phyloP scores from a whole-genome alignment of 345 rosid species.

The Populus pruinosa region DNA sequence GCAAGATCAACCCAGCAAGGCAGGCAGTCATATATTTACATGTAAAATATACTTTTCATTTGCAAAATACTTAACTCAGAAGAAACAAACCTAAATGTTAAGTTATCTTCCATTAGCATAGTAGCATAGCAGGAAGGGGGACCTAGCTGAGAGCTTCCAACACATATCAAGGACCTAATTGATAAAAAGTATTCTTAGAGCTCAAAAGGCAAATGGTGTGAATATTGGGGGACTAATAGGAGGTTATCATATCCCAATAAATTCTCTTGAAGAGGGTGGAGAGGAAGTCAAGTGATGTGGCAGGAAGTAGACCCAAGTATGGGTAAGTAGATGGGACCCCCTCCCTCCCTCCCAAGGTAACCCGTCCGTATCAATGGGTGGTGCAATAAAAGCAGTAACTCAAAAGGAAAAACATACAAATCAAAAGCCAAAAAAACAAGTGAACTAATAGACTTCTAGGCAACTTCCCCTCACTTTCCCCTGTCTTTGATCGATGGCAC shows the following conservation, averaged over 20 bases:
- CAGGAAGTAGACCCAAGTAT: background rate
- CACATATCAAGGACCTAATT: background rate
- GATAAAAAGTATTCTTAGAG: background rate
- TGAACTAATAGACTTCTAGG: background rate
- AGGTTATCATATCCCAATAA: background rate
- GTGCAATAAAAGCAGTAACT: background rate
- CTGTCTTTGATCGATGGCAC: background rate
- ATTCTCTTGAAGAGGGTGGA: background rate
- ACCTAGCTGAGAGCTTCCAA: no score
- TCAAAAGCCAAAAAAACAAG: background rate
- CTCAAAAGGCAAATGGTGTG: background rate
- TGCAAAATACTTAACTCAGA: no score
- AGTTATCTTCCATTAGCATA: background rate
- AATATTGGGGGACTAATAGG: background rate
- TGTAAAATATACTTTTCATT: no score
- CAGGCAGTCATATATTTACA: no score
- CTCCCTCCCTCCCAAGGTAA: background rate
- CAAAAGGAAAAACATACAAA: background rate
- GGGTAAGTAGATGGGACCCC: background rate
- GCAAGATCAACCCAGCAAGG: background rate
- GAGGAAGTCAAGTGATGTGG: background rate
- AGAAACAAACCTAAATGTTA: no score
- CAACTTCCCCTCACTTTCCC: background rate
- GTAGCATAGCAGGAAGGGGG: no score
- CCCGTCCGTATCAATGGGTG: background rate